Evolutionary conservation across 306 rosid species (phyloP).

Genomic region (Vicia sativa): DNA sequence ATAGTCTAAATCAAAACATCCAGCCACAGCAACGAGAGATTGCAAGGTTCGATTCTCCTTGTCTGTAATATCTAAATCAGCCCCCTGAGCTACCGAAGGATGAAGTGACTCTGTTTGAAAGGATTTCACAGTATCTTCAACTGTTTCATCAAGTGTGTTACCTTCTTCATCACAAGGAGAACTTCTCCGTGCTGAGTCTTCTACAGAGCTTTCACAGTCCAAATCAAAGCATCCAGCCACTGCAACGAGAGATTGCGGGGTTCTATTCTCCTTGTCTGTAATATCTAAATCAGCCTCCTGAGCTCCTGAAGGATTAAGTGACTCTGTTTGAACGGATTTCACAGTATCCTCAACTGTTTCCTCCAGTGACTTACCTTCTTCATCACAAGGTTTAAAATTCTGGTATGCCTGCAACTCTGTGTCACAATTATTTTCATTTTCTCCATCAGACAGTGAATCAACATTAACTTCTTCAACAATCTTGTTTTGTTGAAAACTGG

Average conservation of each 20-base stretch:
- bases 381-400: constrained; percentile 25
- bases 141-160: constrained; percentile 26
- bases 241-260: constrained; percentile 38
- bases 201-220: constrained; percentile 32
- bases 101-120: constrained; percentile 37
- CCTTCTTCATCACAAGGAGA: constrained; percentile 30
- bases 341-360: constrained; percentile 37
- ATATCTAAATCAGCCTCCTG: constrained; percentile 33
- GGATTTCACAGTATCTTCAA: constrained; percentile 37
- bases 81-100: constrained; percentile 39
- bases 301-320: constrained; percentile 39
- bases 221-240: constrained; percentile 41
- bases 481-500: constrained; percentile 35
- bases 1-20: constrained; percentile 38
- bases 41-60: constrained; percentile 45
- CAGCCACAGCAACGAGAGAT: constrained; percentile 34
- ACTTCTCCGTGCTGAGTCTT: constrained; percentile 38
- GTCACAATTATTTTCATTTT: constrained; percentile 30
- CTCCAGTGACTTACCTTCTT: constrained; percentile 18
- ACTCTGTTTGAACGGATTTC: constrained; percentile 37
- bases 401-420: constrained; percentile 28
- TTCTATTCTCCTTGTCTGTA: constrained; percentile 42
- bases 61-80: constrained; percentile 33
- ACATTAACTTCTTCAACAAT: constrained; percentile 26
- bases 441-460: constrained; percentile 36